Evolutionary conservation across 139 green algal genomes (phyloP).

Genomic region (Pleodorina starrii): DNA sequence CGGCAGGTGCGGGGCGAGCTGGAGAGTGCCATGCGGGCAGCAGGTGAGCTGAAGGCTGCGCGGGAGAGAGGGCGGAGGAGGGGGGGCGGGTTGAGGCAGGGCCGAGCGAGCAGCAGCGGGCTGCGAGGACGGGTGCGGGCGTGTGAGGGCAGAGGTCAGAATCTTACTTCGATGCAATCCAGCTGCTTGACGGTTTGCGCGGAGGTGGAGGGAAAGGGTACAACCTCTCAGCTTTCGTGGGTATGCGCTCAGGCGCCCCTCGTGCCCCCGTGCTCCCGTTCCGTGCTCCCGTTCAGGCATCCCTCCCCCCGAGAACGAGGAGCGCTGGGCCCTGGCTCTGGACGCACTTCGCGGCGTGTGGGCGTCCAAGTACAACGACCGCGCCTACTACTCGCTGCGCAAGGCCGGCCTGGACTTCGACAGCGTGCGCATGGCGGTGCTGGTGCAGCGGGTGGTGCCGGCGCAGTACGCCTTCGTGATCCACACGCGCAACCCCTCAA

Average conservation of each 20-base stretch:
- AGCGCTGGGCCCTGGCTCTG: conserved; percentile 81
- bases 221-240: no score
- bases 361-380: conserved; percentile 99
- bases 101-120: no score
- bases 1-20: conserved; percentile 75
- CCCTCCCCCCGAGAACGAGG: conserved; percentile 77
- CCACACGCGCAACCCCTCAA: conserved; percentile 97
- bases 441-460: conserved; percentile 94
- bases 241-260: no score
- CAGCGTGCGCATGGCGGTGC: conserved; percentile 97
- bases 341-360: conserved; percentile 91
- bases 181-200: no score
- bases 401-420: conserved; percentile 92
- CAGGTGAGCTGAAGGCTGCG: conserved; percentile 41
- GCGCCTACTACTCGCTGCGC: conserved; percentile 85
- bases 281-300: conserved; percentile 71
- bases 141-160: no score
- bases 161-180: no score
- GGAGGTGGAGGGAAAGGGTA: no score
- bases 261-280: no score
- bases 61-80: not conserved
- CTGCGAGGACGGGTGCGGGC: no score
- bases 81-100: not conserved
- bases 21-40: conserved; percentile 71
- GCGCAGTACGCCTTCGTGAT: conserved; percentile 98